These are phyloP conservation scores for Gelatoporia subvermispora DNA, from an alignment of 768 basidiomycete genomes.

Conservation along the genomic window DNA sequence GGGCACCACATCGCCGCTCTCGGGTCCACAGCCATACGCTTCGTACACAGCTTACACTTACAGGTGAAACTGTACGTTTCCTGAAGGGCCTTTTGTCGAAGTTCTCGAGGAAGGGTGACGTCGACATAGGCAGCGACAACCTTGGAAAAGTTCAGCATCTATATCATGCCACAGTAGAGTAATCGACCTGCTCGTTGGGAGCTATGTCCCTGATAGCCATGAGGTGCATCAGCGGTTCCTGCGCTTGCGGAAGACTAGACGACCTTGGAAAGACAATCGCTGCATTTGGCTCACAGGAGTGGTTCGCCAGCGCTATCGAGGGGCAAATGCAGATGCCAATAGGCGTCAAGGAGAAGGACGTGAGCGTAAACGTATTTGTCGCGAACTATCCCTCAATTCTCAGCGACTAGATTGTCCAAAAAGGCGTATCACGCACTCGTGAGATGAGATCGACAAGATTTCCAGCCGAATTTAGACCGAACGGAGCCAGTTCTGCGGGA, in stretches of 20 bases:
- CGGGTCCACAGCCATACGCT: slow-evolving; percentile 42
- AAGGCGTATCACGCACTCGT: slow-evolving; percentile 39
- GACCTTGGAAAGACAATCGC: slow-evolving; percentile 84
- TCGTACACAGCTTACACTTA: slow-evolving; percentile 53
- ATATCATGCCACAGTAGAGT: not conserved
- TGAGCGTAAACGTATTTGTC: slow-evolving; percentile 87
- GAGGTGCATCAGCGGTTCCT: slow-evolving; percentile 68
- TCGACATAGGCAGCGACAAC: slow-evolving; percentile 84
- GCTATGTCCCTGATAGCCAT: slow-evolving; percentile 63
- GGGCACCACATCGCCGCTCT: slow-evolving; percentile 69
- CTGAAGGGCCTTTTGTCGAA: slow-evolving; percentile 51
- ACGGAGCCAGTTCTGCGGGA: slow-evolving; percentile 53
- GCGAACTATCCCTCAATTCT: slow-evolving; percentile 54
- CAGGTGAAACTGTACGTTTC: slow-evolving; percentile 82
- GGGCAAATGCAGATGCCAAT: slow-evolving; percentile 87
- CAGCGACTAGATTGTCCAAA: not conserved
- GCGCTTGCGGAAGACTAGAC: slow-evolving; percentile 23
- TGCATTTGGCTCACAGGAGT: slow-evolving; percentile 85
- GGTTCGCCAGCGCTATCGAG: slow-evolving; percentile 74
- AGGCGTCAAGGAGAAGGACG: slow-evolving; percentile 70
- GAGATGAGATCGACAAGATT: slow-evolving; percentile 72
- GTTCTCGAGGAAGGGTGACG: slow-evolving; percentile 57
- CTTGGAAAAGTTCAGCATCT: slow-evolving; percentile 31
- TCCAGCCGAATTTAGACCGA: slow-evolving; percentile 48
- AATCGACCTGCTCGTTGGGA: slow-evolving; percentile 63